Conservation (phyloP, 2,329 filamentous ascomycete species). For the Cytospora mali region DNA sequence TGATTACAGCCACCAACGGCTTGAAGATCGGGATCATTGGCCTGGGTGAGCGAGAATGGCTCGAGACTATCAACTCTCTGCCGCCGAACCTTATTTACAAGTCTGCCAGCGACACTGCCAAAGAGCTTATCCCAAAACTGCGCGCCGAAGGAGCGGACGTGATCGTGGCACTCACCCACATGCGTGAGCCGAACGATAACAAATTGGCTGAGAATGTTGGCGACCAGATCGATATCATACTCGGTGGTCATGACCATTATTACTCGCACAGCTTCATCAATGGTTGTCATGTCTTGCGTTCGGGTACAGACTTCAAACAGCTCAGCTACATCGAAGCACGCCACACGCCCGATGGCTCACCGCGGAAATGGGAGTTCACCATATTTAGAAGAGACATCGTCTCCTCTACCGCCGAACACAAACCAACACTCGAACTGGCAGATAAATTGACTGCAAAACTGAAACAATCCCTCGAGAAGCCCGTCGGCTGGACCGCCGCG, state of each 20-base stretch:
- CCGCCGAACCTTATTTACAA: constrained; percentile 82
- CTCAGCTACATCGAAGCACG: constrained; percentile 84
- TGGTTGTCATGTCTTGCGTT: constrained; percentile 80
- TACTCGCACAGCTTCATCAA: constrained; percentile 79
- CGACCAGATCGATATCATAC: constrained; percentile 79
- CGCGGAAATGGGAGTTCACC: constrained; percentile 72
- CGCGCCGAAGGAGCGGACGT: constrained; percentile 80
- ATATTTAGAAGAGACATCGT: constrained; percentile 76
- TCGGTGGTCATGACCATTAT: constrained; percentile 89
- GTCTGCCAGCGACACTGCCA: constrained; percentile 75
- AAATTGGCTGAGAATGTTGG: constrained; percentile 77
- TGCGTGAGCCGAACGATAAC: constrained; percentile 85
- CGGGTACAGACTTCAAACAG: constrained; percentile 90
- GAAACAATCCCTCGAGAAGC: constrained; percentile 76
- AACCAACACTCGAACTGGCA: constrained; percentile 62
- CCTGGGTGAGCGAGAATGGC: constrained; percentile 84
- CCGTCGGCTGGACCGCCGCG: constrained; percentile 79
- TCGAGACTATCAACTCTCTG: constrained; percentile 84
- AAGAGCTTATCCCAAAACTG: constrained; percentile 72
- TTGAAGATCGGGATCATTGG: constrained; percentile 86
- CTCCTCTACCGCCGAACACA: constrained; percentile 66
- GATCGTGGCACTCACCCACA: constrained; percentile 80
- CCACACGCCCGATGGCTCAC: constrained; percentile 50
- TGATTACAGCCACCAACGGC: constrained; percentile 80
- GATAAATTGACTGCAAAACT: constrained; percentile 71